phyloP scores from a whole-genome alignment of 2,329 filamentous ascomycete genomes.

The Chalara sp. region DNA sequence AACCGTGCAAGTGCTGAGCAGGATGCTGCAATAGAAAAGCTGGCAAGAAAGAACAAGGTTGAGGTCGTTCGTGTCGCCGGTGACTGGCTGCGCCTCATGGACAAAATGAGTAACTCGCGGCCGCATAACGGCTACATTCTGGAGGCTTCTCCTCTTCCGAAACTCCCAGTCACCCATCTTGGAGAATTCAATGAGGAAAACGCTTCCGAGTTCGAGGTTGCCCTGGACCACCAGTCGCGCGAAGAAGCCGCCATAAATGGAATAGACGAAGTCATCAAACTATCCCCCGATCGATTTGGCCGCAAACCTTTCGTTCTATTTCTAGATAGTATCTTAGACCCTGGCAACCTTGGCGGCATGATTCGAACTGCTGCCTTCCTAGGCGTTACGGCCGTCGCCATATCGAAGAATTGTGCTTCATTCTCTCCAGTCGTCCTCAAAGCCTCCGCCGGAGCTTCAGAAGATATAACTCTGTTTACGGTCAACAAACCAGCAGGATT shows the following conservation, averaged over 20 bases:
- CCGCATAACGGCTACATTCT: constrained; percentile 89
- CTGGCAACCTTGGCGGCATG: constrained; percentile 85
- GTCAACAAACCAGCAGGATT: constrained; percentile 64
- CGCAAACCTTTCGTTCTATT: constrained; percentile 66
- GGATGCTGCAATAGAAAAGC: constrained; percentile 35
- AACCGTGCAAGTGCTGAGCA: constrained; percentile 44
- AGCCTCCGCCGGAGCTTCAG: constrained; percentile 80
- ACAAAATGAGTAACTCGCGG: constrained; percentile 74
- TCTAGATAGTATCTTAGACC: constrained; percentile 72
- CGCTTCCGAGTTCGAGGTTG: constrained; percentile 47
- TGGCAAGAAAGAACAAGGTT: constrained; percentile 45
- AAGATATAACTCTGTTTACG: constrained; percentile 68
- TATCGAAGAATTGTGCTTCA: constrained; percentile 68
- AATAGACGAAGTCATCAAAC: constrained; percentile 41
- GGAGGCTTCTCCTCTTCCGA: constrained; percentile 77
- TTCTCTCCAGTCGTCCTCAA: constrained; percentile 77
- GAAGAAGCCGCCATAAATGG: constrained; percentile 76
- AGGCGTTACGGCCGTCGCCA: constrained; percentile 76
- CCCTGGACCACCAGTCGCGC: constrained; percentile 58
- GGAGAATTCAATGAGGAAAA: constrained; percentile 19
- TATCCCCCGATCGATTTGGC: constrained; percentile 23
- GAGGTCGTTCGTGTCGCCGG: constrained; percentile 51
- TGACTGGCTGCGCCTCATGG: constrained; percentile 61
- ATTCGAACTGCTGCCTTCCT: constrained; percentile 84
- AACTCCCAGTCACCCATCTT: constrained; percentile 57